Evolutionary conservation across 2,329 filamentous ascomycete genomes (phyloP).

Genomic region (Phoma sp.): DNA sequence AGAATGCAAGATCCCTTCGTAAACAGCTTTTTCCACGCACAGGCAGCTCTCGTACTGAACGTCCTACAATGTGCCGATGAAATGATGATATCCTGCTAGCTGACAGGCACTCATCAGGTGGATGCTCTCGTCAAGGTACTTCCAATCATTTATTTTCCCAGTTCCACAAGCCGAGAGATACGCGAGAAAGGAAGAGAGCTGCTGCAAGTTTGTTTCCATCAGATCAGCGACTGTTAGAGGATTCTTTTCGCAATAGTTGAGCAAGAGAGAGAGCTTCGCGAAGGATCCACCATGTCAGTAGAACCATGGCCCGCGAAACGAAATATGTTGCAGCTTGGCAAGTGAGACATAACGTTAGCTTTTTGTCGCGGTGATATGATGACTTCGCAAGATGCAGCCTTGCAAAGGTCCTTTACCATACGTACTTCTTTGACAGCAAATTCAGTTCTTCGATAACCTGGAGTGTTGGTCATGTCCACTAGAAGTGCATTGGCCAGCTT

Average conservation of each 20-base stretch:
- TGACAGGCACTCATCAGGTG: conserved; percentile 50
- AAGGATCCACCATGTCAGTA: no score
- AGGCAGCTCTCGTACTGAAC: conserved; percentile 45
- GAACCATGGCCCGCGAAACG: no score
- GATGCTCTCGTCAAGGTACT: conserved; percentile 47
- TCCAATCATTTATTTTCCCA: conserved; percentile 1
- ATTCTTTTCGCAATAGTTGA: not conserved
- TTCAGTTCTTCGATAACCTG: no score
- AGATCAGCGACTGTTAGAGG: not conserved
- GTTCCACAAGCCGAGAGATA: not conserved
- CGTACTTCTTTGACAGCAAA: no score
- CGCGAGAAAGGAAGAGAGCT: not conserved
- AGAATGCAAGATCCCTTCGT: conserved; percentile 22
- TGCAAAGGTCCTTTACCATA: no score
- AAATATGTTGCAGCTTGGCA: no score
- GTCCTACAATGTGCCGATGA: conserved; percentile 53
- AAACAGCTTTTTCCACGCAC: conserved; percentile 37
- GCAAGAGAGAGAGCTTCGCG: no score
- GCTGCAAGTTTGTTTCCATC: not conserved
- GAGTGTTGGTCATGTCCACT: no score
- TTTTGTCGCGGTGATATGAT: no score
- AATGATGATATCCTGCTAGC: conserved; percentile 32
- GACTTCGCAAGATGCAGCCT: no score
- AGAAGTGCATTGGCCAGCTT: no score
- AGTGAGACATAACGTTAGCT: no score